Conservation (phyloP, 2,329 filamentous ascomycete species). For the Phialemoniopsis sp. region DNA sequence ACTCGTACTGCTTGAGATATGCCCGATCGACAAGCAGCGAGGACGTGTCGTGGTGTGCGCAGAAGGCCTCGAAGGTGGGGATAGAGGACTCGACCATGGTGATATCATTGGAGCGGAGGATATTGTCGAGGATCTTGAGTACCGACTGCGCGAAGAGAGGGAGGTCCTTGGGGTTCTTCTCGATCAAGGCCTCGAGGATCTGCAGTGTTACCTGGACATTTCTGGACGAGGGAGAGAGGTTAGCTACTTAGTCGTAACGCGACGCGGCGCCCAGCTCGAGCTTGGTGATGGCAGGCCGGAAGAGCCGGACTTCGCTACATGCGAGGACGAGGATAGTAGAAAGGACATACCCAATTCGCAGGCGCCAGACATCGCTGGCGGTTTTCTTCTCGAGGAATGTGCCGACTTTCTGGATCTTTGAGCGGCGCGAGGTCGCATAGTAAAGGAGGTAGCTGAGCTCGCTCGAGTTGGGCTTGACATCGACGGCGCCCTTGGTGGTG, state of each 20-base stretch:
- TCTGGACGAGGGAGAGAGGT: constrained; percentile 33
- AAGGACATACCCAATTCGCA: constrained; percentile 70
- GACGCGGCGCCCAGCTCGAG: no score
- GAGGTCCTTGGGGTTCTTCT: constrained; percentile 87
- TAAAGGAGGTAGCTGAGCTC: constrained; percentile 96
- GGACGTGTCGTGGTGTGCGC: constrained; percentile 81
- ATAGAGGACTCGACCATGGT: constrained; percentile 90
- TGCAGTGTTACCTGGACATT: constrained; percentile 94
- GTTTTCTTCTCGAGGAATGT: constrained; percentile 93
- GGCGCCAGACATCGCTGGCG: constrained; percentile 83
- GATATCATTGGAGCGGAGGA: constrained; percentile 82
- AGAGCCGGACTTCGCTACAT: no score
- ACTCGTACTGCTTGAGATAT: constrained; percentile 78
- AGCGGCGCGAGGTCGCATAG: constrained; percentile 90
- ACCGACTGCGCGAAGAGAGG: constrained; percentile 83
- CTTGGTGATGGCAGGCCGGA: no score
- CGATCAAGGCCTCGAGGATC: constrained; percentile 86
- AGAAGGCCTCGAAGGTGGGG: constrained; percentile 82
- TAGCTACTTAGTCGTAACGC: no score
- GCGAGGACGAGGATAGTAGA: no score
- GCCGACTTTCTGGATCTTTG: constrained; percentile 95
- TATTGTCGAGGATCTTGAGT: constrained; percentile 76
- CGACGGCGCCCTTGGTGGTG: constrained; percentile 83
- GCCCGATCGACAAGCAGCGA: constrained; percentile 81
- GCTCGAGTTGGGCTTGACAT: constrained; percentile 93